Conservation (phyloP, 495 filamentous ascomycete species). For the Aspergillus carlsbadensis region DNA sequence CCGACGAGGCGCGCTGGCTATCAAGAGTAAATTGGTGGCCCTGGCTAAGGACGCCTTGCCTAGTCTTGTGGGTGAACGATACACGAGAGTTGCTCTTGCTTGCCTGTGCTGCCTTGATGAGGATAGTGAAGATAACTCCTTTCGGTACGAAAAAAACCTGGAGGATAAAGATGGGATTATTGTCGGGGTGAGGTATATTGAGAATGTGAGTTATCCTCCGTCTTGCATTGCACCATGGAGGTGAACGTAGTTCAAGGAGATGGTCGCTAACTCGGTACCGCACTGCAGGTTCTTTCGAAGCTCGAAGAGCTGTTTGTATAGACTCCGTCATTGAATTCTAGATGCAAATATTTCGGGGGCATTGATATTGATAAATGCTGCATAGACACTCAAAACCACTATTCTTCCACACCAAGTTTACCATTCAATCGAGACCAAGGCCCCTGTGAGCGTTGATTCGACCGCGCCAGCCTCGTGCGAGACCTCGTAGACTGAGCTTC, state of each 20-base stretch:
- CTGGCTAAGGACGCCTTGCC: slow-evolving; percentile 44
- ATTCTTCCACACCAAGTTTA: slow-evolving; percentile 28
- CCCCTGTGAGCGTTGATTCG: slow-evolving; percentile 29
- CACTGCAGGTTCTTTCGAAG: not conserved
- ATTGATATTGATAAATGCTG: not conserved
- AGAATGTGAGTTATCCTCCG: slow-evolving; percentile 33
- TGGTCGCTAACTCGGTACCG: not conserved
- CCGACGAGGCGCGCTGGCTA: not conserved
- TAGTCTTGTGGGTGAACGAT: slow-evolving; percentile 46
- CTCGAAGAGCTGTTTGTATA: not conserved
- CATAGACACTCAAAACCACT: not conserved
- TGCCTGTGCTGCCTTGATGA: slow-evolving; percentile 55
- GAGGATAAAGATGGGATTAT: slow-evolving; percentile 49
- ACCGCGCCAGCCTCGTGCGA: slow-evolving; percentile 20
- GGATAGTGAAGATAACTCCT: slow-evolving; percentile 35
- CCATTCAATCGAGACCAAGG: slow-evolving; percentile 43
- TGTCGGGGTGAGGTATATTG: slow-evolving; percentile 52
- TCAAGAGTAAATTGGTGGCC: slow-evolving; percentile 34
- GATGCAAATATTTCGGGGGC: too few species aligned
- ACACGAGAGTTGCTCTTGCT: slow-evolving; percentile 45
- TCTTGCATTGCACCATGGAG: too few species aligned
- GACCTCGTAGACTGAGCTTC: slow-evolving; percentile 30
- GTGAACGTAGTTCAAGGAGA: too few species aligned
- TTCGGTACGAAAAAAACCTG: slow-evolving; percentile 46
- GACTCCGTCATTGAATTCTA: not conserved